A percentile compares a stretch with the other conserved stretches of the same genome.
Evolutionary conservation across 169 alveolate species (phyloP).

Genomic region (Plasmodium coatneyi): DNA sequence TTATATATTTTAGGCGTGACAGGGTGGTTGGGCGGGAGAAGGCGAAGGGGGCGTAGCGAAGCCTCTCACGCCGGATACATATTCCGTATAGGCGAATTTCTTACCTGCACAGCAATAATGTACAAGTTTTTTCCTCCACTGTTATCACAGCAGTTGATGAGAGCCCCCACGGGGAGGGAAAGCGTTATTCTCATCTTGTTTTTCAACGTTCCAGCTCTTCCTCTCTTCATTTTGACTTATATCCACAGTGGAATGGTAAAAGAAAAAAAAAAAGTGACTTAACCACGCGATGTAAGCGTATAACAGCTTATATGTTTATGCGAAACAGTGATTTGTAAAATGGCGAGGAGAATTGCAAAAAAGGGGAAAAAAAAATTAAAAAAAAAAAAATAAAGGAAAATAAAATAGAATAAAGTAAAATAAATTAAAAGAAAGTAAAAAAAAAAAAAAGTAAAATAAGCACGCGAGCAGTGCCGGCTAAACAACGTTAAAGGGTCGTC

Average conservation of each 20-base stretch:
- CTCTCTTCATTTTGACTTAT: slow-evolving; percentile 67
- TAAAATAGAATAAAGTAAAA: too few species aligned
- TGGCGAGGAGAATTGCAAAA: neutral
- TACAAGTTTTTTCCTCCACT: slow-evolving; percentile 98
- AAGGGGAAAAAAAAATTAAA: neutral
- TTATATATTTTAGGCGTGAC: slow-evolving; percentile 25
- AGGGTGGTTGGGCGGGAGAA: neutral
- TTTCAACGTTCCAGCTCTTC: slow-evolving; percentile 88
- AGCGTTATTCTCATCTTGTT: slow-evolving; percentile 90
- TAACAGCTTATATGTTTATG: neutral
- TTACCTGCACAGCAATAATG: slow-evolving; percentile 96
- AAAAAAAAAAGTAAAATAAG: too few species aligned
- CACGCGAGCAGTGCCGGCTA: neutral
- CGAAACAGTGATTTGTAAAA: neutral
- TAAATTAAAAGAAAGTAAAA: too few species aligned
- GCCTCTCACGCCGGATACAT: neutral
- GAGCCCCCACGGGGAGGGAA: slow-evolving; percentile 98
- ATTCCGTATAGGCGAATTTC: neutral
- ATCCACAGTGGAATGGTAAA: neutral
- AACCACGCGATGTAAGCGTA: neutral
- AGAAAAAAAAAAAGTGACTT: neutral
- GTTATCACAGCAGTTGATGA: slow-evolving; percentile 99
- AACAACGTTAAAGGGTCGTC: neutral
- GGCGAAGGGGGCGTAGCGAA: neutral
- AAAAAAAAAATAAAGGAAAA: too few species aligned